Evolutionary conservation across 2,329 filamentous ascomycete species (phyloP).

Genomic region (Nemania bipapillata): DNA sequence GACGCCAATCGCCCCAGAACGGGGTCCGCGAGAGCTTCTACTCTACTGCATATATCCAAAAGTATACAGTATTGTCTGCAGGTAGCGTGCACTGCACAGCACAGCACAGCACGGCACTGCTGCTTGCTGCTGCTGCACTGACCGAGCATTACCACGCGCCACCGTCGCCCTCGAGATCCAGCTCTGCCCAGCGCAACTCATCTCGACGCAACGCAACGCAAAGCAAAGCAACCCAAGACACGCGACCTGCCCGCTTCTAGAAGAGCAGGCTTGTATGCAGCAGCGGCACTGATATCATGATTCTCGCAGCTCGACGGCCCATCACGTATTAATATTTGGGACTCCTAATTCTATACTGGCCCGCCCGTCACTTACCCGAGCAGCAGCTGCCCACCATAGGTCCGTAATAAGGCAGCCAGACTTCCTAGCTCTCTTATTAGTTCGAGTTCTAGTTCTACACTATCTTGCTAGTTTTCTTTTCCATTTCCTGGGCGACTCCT

Average conservation of each 20-base stretch:
- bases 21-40: slow-evolving; percentile 15
- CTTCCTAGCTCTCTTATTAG: slow-evolving; percentile 20
- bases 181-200: slow-evolving; percentile 11
- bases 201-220: slow-evolving; percentile 12
- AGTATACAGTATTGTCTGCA: not conserved
- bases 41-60: not conserved
- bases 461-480: slow-evolving; percentile 11
- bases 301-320: not conserved
- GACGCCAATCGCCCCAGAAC: slow-evolving; percentile 12
- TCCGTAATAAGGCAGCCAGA: slow-evolving; percentile 8
- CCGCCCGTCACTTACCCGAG: slow-evolving; percentile 11
- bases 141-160: slow-evolving; percentile 3
- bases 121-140: not conserved
- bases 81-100: not conserved
- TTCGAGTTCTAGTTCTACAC: slow-evolving; percentile 4
- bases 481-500: slow-evolving; percentile 1
- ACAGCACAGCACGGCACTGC: not conserved
- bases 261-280: slow-evolving; percentile 1
- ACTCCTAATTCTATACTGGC: not conserved
- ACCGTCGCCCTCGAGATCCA: slow-evolving; percentile 8
- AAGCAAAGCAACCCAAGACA: slow-evolving; percentile 19
- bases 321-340: slow-evolving; percentile 23
- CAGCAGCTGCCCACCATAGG: not conserved
- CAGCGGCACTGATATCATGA: not conserved
- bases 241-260: slow-evolving; percentile 13